Evolutionary conservation across 305 asterid genomes (phyloP).

Genomic region (Fraxinus baroniana): DNA sequence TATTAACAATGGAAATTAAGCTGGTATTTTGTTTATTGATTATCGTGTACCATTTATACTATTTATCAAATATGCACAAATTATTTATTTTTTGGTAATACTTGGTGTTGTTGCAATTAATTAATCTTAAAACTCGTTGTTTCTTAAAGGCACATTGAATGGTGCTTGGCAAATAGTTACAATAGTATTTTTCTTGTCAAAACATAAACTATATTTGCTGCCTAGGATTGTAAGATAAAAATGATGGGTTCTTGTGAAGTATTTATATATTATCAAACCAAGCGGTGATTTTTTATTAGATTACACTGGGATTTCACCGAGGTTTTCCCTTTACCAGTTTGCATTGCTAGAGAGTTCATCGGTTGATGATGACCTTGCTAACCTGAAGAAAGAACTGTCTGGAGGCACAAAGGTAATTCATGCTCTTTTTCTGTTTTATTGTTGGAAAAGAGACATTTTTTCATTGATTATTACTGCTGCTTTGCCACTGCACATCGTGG

Average conservation of each 20-base stretch:
- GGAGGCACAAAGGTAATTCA: conserved; percentile 66
- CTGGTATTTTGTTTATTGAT: neutral
- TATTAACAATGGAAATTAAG: too few relatives aligned
- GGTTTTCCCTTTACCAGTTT: conserved; percentile 52
- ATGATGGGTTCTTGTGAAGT: neutral
- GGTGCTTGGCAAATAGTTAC: neutral
- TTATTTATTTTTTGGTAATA: neutral
- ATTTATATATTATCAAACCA: neutral
- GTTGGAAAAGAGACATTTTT: neutral
- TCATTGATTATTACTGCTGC: neutral
- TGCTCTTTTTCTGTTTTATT: neutral
- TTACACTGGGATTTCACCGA: conserved; percentile 14
- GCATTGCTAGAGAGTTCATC: conserved; percentile 82
- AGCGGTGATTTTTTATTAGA: neutral
- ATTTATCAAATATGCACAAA: neutral
- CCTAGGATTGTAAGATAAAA: neutral
- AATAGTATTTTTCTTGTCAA: neutral
- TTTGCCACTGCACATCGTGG: neutral
- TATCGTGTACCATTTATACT: neutral
- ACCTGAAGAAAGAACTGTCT: conserved; percentile 67
- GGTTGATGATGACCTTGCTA: conserved; percentile 91
- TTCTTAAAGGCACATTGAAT: neutral
- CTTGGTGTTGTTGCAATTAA: neutral
- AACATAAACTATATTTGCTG: neutral
- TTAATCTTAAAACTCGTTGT: neutral